Evolutionary conservation across 352 stramenopile species (phyloP), one percentile per base, ranked within the genome.

Genomic region (Phytophthora aleatoria): DNA sequence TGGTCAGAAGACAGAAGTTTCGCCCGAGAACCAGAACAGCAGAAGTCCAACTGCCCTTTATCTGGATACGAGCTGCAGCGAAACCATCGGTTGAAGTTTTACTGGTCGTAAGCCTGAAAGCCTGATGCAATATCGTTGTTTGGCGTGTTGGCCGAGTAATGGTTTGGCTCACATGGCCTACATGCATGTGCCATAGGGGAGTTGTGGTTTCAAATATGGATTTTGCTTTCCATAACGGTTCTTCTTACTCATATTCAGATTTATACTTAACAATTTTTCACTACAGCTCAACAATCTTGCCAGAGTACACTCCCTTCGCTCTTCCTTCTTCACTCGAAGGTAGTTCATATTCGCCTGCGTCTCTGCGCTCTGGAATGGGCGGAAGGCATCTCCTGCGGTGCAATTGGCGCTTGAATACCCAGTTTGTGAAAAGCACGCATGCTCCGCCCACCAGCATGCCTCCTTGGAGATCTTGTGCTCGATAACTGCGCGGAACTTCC

Each of bases 381-480:
- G 26, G 6, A 15, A 74, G 62, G 30, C 53, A 28, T 27, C 47
- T 43, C 35, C 61, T 50, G 10, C 42, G 50, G 1, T 54, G 36
- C 8, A 66, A 30, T 35, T 59, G 45, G 13, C 69, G 69, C 35
- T 77, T 77, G 56, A 74, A 77, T 1, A 61, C 69, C 60, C 55
- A 63, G 9, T 61, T 53, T 5, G 69, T 77, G 53, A 74, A 77
- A 12, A 73, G 20, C 1, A 77, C 69, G 11, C 15, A 44, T 15
- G 61, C 7, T 2, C 65, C 69, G 11, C 55, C 69, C n/a, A 77
- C 65, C 11, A 66, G 16, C 12, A 61, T 44, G 6, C 69, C 69
- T 11, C 69, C 69, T 8, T 51, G 48, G 9, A 71, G 61, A 20
- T 77, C 65, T n/a, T 74, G 69, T 35, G 53, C 62, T 33, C 56